These are phyloP conservation scores for Podila minutissima DNA, from an alignment of 192 early-diverging fungal species.

Conservation along the genomic window DNA sequence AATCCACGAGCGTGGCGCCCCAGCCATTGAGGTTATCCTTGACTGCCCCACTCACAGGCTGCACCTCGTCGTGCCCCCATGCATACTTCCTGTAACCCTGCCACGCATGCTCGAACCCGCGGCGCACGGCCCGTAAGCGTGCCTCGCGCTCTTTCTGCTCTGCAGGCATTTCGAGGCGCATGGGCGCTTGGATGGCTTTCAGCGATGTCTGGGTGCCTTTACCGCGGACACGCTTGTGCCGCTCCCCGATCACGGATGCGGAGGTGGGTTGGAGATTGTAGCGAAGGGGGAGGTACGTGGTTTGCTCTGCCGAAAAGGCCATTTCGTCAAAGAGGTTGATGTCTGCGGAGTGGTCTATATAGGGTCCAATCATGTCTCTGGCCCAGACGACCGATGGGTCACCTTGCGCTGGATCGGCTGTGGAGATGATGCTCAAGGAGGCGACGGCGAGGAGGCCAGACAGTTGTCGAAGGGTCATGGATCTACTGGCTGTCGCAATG, in stretches of 20 bases:
- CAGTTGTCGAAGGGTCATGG: too few species aligned
- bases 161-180: neutral
- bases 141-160: slow-evolving; percentile 1
- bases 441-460: too few species aligned
- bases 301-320: too few species aligned
- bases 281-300: too few species aligned
- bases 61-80: slow-evolving; percentile 75
- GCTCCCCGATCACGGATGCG: neutral
- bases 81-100: slow-evolving; percentile 77
- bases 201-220: neutral
- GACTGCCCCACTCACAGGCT: slow-evolving; percentile 33
- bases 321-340: too few species aligned
- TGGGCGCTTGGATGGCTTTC: neutral
- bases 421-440: too few species aligned
- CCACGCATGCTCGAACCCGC: slow-evolving; percentile 72
- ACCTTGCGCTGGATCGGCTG: too few species aligned
- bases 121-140: slow-evolving; percentile 58
- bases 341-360: too few species aligned
- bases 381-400: too few species aligned
- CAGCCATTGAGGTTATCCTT: slow-evolving; percentile 55
- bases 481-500: too few species aligned
- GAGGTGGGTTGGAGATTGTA: neutral
- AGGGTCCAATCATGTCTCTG: too few species aligned
- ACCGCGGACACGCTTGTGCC: neutral
- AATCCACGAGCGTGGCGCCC: slow-evolving; percentile 79